Conservation (phyloP, 2,329 filamentous ascomycete species). For the Rhinocladiella mackenziei region DNA sequence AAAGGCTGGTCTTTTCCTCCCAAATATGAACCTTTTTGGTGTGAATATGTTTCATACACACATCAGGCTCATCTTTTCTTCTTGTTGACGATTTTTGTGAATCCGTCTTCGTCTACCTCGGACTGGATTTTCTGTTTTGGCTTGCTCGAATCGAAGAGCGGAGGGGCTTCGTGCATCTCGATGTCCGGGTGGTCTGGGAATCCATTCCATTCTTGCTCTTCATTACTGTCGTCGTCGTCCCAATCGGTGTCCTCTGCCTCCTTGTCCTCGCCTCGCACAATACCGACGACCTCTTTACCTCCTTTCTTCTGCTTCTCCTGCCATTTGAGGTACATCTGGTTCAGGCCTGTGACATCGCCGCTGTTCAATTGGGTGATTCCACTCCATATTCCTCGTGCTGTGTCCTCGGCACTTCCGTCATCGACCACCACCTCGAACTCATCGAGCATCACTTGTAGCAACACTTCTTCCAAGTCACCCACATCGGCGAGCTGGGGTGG, state of each 20-base stretch:
- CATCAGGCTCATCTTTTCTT: slow-evolving; percentile 51
- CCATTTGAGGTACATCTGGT: slow-evolving; percentile 53
- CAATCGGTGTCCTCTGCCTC: slow-evolving; percentile 56
- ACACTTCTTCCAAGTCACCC: slow-evolving; percentile 75
- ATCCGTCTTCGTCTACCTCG: slow-evolving; percentile 76
- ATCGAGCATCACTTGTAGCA: slow-evolving; percentile 88
- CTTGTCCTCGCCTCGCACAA: slow-evolving; percentile 35
- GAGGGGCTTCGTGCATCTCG: slow-evolving; percentile 66
- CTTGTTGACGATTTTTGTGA: slow-evolving; percentile 69
- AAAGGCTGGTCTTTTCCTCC: background rate
- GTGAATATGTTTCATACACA: background rate
- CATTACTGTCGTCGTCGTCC: slow-evolving; percentile 52
- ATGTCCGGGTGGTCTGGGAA: slow-evolving; percentile 49
- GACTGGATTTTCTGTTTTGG: slow-evolving; percentile 63
- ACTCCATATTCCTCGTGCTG: slow-evolving; percentile 68
- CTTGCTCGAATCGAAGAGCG: slow-evolving; percentile 47
- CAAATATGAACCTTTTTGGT: background rate
- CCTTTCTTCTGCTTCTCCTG: slow-evolving; percentile 40
- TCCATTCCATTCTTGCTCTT: slow-evolving; percentile 55
- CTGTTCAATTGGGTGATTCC: slow-evolving; percentile 56
- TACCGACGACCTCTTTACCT: slow-evolving; percentile 32
- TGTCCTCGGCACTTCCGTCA: slow-evolving; percentile 73
- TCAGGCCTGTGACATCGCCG: slow-evolving; percentile 45
- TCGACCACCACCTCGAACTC: slow-evolving; percentile 93
- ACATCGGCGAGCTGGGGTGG: slow-evolving; percentile 61